Conservation (phyloP, 768 basidiomycete genomes). For the Epithele typhae region DNA sequence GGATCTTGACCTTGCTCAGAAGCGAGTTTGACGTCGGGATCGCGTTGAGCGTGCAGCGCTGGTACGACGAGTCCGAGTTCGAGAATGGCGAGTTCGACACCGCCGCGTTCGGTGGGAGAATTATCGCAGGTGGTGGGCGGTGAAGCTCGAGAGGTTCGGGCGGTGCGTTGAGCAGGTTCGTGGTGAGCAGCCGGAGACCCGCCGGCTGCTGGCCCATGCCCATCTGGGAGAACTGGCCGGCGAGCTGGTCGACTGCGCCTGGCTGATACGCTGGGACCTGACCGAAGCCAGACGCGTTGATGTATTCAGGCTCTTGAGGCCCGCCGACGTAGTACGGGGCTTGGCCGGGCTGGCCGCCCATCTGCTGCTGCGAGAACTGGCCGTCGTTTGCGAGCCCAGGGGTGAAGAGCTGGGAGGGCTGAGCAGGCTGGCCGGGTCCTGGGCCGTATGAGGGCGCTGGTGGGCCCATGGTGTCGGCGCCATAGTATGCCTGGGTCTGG, state of each 20-base stretch:
- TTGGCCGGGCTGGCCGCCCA: slow-evolving; percentile 34
- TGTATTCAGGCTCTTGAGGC: slow-evolving; percentile 38
- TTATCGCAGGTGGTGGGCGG: slow-evolving; percentile 82
- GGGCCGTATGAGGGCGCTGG: slow-evolving; percentile 40
- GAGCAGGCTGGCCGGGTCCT: slow-evolving; percentile 32
- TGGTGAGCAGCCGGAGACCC: slow-evolving; percentile 76
- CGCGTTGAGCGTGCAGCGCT: slow-evolving; percentile 88
- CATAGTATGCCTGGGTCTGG: slow-evolving; percentile 88
- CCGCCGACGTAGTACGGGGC: slow-evolving; percentile 47
- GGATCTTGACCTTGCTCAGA: slow-evolving; percentile 85
- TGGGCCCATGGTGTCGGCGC: slow-evolving; percentile 39
- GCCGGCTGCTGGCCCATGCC: slow-evolving; percentile 77
- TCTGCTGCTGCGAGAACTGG: slow-evolving; percentile 62
- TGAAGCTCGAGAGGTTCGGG: slow-evolving; percentile 86
- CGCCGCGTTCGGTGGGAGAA: slow-evolving; percentile 80
- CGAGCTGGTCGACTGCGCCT: slow-evolving; percentile 52
- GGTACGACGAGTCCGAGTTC: slow-evolving; percentile 88
- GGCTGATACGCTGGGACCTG: slow-evolving; percentile 38
- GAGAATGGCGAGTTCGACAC: slow-evolving; percentile 74
- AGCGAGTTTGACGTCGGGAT: slow-evolving; percentile 88
- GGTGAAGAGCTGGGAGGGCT: slow-evolving; percentile 71
- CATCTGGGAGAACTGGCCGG: slow-evolving; percentile 90
- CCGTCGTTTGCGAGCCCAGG: slow-evolving; percentile 74
- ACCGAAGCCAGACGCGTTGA: slow-evolving; percentile 40
- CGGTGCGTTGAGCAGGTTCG: slow-evolving; percentile 89